Evolutionary conservation across 192 early-diverging fungal species (phyloP).

Genomic region (Oehlia diaphana): DNA sequence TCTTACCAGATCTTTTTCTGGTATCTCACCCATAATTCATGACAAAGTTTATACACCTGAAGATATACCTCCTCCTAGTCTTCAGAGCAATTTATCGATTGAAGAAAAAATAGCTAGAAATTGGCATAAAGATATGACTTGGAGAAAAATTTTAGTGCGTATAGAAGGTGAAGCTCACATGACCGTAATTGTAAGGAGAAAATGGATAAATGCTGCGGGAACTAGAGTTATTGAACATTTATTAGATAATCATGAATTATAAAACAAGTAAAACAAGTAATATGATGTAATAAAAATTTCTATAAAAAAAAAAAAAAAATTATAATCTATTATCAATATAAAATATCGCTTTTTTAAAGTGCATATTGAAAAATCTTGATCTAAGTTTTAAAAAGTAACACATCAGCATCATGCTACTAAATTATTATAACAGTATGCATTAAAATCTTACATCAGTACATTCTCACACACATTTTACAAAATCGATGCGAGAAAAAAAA

Average conservation of each 20-base stretch:
- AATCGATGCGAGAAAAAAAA: no score
- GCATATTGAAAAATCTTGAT: no score
- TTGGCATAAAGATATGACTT: slow-evolving; percentile 44
- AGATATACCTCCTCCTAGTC: background rate
- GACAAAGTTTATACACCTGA: slow-evolving; percentile 25
- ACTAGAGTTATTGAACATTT: slow-evolving; percentile 45
- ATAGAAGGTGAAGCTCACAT: slow-evolving; percentile 47
- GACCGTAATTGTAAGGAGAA: slow-evolving; percentile 45
- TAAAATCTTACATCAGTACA: no score
- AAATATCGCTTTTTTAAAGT: no score
- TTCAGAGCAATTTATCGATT: background rate
- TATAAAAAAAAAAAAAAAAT: no score
- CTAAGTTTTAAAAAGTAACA: no score
- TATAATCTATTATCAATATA: no score
- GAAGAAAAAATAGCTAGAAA: slow-evolving; percentile 36
- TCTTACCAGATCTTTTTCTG: slow-evolving; percentile 21
- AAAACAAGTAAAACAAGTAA: background rate
- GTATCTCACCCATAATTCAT: slow-evolving; percentile 35
- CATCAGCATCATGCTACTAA: no score
- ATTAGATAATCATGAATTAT: slow-evolving; percentile 38
- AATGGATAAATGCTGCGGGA: slow-evolving; percentile 45
- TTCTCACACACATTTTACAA: no score
- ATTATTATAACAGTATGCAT: no score
- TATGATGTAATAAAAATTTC: background rate
- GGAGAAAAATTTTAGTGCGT: slow-evolving; percentile 48